Conservation (phyloP, 306 rosid species). For the Phaseolus lunatus region DNA sequence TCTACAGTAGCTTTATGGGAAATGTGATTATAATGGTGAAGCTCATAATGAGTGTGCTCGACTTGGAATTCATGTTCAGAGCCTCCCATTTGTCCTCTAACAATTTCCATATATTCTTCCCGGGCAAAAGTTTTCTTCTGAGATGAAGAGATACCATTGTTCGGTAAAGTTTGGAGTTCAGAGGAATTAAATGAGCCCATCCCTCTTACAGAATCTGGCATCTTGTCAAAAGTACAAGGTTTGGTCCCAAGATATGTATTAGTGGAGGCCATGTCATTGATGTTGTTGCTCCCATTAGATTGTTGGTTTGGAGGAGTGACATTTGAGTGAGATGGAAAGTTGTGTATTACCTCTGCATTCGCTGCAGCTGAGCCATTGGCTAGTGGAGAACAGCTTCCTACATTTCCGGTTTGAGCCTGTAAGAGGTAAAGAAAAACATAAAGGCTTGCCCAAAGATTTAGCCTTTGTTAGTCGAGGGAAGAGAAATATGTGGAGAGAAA, state of each 20-base stretch:
- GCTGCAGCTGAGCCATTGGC: constrained; percentile 57
- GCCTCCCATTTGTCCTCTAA: constrained; percentile 49
- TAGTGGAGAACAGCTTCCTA: constrained; percentile 57
- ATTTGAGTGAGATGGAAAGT: constrained; percentile 54
- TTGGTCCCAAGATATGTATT: constrained; percentile 51
- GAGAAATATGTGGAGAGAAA: too few species aligned
- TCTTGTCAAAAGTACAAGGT: constrained; percentile 49
- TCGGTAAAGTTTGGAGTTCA: constrained; percentile 50
- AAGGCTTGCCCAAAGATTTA: constrained; percentile 26
- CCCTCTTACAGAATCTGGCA: constrained; percentile 50
- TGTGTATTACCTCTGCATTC: constrained; percentile 44
- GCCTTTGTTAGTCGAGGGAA: too few species aligned
- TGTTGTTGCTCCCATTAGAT: constrained; percentile 63
- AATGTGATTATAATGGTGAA: constrained; percentile 58
- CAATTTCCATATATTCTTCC: constrained; percentile 45
- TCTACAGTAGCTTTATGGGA: constrained; percentile 48
- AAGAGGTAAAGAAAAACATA: constrained; percentile 38
- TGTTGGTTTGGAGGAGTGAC: constrained; percentile 56
- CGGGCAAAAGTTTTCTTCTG: constrained; percentile 40
- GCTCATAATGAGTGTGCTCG: constrained; percentile 52
- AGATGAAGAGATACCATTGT: constrained; percentile 46
- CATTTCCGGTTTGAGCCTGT: constrained; percentile 62
- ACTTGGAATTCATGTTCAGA: constrained; percentile 56
- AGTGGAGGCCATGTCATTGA: constrained; percentile 56
- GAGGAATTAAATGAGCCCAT: constrained; percentile 54